Evolutionary conservation across 495 filamentous ascomycete genomes (phyloP).

Genomic region (Penicillium egyptiacum): DNA sequence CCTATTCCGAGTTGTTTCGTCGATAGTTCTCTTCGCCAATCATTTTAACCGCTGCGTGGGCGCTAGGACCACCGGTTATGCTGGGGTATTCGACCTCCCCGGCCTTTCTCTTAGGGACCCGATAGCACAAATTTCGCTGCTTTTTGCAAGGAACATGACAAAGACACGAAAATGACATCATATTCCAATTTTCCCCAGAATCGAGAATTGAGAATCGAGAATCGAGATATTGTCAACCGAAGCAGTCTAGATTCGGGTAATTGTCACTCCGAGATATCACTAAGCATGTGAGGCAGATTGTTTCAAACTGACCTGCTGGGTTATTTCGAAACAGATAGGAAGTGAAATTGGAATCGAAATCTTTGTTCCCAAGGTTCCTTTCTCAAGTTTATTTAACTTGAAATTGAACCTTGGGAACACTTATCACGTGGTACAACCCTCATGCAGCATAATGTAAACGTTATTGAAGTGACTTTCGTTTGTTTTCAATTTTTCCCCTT

Average conservation of each 20-base stretch:
- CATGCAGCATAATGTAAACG: not conserved
- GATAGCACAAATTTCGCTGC: constrained; percentile 13
- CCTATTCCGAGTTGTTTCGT: constrained; percentile 18
- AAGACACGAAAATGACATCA: constrained; percentile 26
- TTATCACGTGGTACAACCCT: constrained; percentile 3
- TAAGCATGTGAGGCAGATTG: not conserved
- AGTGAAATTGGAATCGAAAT: not conserved
- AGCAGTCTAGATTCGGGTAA: constrained; percentile 16
- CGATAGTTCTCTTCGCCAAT: constrained; percentile 9
- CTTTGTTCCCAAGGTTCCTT: not conserved
- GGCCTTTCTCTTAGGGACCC: constrained; percentile 16
- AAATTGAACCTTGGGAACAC: not conserved
- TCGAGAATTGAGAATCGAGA: constrained; percentile 5
- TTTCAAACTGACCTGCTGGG: not conserved
- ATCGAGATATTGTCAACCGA: constrained; percentile 19
- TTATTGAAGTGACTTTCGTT: not conserved
- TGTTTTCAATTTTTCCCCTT: not conserved
- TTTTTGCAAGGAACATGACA: constrained; percentile 15
- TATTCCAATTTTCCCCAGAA: constrained; percentile 3
- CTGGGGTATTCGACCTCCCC: constrained; percentile 7
- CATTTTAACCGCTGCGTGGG: constrained; percentile 14
- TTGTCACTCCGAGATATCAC: not conserved
- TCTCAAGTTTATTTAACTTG: not conserved
- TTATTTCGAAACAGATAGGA: not conserved
- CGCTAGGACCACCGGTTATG: constrained; percentile 10